Base-by-base conservation (phyloP, 2,329 filamentous ascomycete genomes). In the Aureobasidium sp. region DNA sequence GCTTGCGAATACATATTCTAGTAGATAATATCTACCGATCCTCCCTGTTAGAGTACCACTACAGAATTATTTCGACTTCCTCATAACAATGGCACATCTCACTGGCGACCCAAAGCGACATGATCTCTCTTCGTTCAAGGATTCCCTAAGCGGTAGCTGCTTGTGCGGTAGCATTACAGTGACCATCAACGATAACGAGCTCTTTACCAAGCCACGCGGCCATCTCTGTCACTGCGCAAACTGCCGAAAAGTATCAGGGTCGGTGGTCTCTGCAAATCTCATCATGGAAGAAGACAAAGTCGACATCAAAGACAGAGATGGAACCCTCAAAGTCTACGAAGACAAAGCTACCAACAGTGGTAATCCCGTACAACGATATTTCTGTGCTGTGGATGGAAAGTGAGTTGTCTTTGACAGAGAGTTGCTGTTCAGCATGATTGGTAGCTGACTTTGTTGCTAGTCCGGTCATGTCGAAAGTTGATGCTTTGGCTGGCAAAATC, bases 191-290 rank as follows among this genome's bases (percentile, higher is more conserved):
- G 80, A 81, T 65, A 64, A 67, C 13, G 29, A 34, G 9, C 76
- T 81, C 32, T 82, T 81, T 68, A 73, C 72, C 10, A 71, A 71
- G 34, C 73, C 73, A 5, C 70, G 77, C 41, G 79, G 79, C 2
- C 77, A 79, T 65, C 69, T 81, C 6, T 82, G 80, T 69, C 78
- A 82, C 65, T 82, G 80, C 69, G 69, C 72, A 41, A 83, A 82
- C 64, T 82, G 80, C 69, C 76, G 79, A 48, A 82, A 81, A 67
- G 73, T 77, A 0, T 74, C 79, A 1, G 79, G 80, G 44, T 76
- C 74, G 4, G 77, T 74, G 61, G 73, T 77, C 2, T 67, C 76
- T 0, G 66, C 70, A 26, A 78, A 79, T 63, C 64, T 79, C 15
- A 68, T 73, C 8, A 77, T 79, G 34, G 74, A 77, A 58, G 71